A percentile compares a stretch with the other conserved stretches of the same genome.
Conservation (phyloP, 805 yeast species). For the Candida dajiaensis region DNA sequence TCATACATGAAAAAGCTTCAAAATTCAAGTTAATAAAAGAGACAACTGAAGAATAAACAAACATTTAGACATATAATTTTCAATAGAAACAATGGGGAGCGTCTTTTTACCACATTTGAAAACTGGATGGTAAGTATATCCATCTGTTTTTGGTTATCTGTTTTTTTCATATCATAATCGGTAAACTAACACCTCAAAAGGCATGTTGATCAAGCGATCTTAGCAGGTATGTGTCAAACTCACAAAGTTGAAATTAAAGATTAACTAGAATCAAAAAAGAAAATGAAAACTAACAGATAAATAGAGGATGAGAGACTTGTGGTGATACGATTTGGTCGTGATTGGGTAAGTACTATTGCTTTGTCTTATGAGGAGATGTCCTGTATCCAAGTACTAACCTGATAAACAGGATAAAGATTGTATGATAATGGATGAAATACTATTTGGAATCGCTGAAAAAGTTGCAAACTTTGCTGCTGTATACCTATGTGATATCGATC, state of each 20-base stretch:
- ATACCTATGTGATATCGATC: slow-evolving; percentile 82
- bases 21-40: no score
- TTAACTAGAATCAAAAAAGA: background rate
- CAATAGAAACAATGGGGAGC: slow-evolving; percentile 56
- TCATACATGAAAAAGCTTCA: no score
- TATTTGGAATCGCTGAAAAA: slow-evolving; percentile 74
- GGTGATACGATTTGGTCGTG: slow-evolving; percentile 83
- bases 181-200: slow-evolving; percentile 13
- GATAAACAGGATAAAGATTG: slow-evolving; percentile 52
- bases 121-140: slow-evolving; percentile 53
- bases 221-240: slow-evolving; percentile 35
- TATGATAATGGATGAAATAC: slow-evolving; percentile 84
- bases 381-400: background rate
- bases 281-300: background rate
- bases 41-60: background rate
- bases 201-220: slow-evolving; percentile 98
- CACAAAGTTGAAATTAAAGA: background rate
- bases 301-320: slow-evolving; percentile 81
- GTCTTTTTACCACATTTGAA: slow-evolving; percentile 74
- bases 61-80: no score
- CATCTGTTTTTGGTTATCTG: background rate
- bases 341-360: slow-evolving; percentile 26
- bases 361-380: background rate
- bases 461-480: slow-evolving; percentile 84
- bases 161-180: no score